phyloP scores from a whole-genome alignment of 306 rosid genomes.

The Cucurbita pepo region DNA sequence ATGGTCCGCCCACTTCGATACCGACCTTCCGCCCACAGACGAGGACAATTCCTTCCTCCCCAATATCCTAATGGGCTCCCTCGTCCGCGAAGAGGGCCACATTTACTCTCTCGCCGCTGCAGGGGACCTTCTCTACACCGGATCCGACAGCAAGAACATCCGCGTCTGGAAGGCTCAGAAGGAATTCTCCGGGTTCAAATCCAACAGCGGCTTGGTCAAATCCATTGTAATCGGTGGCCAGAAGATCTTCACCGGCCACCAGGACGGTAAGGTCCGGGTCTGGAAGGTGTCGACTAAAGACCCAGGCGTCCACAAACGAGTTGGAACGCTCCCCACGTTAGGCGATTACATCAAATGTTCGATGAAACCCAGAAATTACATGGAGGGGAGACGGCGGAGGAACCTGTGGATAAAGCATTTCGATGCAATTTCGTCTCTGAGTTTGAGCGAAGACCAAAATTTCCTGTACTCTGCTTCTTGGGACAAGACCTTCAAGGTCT shows the following conservation, averaged over 20 bases:
- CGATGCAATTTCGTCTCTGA: constrained; percentile 63
- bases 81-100: constrained; percentile 80
- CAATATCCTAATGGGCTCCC: constrained; percentile 49
- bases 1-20: constrained; percentile 44
- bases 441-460: constrained; percentile 42
- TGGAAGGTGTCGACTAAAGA: constrained; percentile 45
- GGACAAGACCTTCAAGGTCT: constrained; percentile 84
- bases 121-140: constrained; percentile 55
- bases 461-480: constrained; percentile 75
- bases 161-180: constrained; percentile 83
- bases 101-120: constrained; percentile 72
- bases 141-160: constrained; percentile 83
- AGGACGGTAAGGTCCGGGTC: constrained; percentile 72
- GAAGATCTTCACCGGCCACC: constrained; percentile 70
- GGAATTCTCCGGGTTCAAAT: constrained; percentile 53
- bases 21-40: background rate
- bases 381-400: constrained; percentile 38
- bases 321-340: constrained; percentile 56
- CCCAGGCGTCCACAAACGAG: constrained; percentile 26
- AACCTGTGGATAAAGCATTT: constrained; percentile 63
- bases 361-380: constrained; percentile 58
- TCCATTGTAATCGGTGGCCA: constrained; percentile 40
- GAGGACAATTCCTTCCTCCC: background rate
- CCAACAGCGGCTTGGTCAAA: constrained; percentile 68
- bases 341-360: constrained; percentile 49